phyloP scores from a whole-genome alignment of 768 basidiomycete genomes.

The Tricholoma flavovirens region DNA sequence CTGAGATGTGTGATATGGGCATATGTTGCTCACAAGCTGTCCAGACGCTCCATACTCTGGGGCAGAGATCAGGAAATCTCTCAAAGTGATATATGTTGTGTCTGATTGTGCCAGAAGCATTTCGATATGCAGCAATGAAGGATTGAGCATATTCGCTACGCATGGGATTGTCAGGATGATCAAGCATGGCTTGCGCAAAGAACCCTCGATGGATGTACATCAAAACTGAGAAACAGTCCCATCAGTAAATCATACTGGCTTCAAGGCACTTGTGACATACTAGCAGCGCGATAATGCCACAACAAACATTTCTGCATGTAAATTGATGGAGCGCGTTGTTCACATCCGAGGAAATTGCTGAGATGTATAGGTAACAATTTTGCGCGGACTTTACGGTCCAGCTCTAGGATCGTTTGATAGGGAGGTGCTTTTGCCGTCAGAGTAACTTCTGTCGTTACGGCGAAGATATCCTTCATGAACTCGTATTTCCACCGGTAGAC shows the following conservation, averaged over 20 bases:
- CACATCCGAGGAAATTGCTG: constrained; percentile 41
- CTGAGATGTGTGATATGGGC: neutral
- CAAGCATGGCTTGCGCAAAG: constrained; percentile 66
- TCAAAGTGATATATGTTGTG: constrained; percentile 45
- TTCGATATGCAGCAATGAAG: constrained; percentile 66
- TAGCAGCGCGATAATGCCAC: constrained; percentile 47
- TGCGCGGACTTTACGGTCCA: constrained; percentile 63
- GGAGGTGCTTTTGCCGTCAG: constrained; percentile 53
- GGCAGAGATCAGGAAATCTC: constrained; percentile 54
- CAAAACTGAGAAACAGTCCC: constrained; percentile 31
- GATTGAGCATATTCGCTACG: constrained; percentile 69
- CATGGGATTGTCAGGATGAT: constrained; percentile 64
- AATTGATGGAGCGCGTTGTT: constrained; percentile 44
- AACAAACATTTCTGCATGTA: constrained; percentile 51
- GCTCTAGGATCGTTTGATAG: constrained; percentile 60
- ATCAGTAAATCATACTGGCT: neutral
- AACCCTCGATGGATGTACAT: constrained; percentile 65
- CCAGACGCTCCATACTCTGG: constrained; percentile 63
- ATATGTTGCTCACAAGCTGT: constrained; percentile 37
- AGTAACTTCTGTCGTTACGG: constrained; percentile 49
- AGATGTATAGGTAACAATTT: constrained; percentile 51
- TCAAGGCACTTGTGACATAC: constrained; percentile 27
- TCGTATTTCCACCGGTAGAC: constrained; percentile 57
- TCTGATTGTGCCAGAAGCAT: constrained; percentile 65
- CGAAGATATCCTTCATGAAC: constrained; percentile 48